A percentile compares a stretch with the other conserved stretches of the same genome.
Conservation (phyloP, 2,329 filamentous ascomycete genomes). For the Trichoderma sp. region DNA sequence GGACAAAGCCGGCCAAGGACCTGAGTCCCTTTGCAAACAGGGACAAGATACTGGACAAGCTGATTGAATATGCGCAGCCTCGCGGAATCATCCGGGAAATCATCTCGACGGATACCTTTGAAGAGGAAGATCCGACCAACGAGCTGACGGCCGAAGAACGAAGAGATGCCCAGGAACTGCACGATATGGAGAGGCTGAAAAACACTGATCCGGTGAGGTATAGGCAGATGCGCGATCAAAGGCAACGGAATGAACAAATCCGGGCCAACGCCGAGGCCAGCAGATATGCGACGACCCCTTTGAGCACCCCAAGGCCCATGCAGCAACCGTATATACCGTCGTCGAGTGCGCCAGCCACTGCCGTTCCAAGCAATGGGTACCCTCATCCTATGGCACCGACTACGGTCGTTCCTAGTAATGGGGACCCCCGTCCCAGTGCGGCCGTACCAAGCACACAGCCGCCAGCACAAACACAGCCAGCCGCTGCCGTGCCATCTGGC, state of each 20-base stretch:
- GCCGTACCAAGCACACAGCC: neutral
- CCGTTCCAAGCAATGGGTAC: constrained; percentile 1
- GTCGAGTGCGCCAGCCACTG: constrained; percentile 3
- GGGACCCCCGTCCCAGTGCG: too few relatives aligned
- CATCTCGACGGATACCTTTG: constrained; percentile 71
- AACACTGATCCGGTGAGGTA: constrained; percentile 41
- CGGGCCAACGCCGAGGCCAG: neutral
- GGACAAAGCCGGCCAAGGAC: constrained; percentile 53
- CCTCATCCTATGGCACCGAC: too few relatives aligned
- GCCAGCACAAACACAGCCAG: neutral
- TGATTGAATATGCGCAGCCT: constrained; percentile 45
- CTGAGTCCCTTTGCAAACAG: constrained; percentile 59
- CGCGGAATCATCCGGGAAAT: constrained; percentile 56
- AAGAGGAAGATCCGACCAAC: constrained; percentile 63
- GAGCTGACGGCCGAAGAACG: constrained; percentile 63
- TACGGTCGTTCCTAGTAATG: too few relatives aligned
- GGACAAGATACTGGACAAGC: constrained; percentile 61
- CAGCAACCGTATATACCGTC: neutral
- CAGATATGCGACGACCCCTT: neutral
- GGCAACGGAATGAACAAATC: constrained; percentile 17
- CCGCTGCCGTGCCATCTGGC: neutral
- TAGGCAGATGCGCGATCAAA: constrained; percentile 30
- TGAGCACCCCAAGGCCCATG: neutral
- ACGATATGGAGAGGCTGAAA: constrained; percentile 41
- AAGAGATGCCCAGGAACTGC: constrained; percentile 52